phyloP scores from a whole-genome alignment of 257 asterid species.

The Anisodus acutangulus region DNA sequence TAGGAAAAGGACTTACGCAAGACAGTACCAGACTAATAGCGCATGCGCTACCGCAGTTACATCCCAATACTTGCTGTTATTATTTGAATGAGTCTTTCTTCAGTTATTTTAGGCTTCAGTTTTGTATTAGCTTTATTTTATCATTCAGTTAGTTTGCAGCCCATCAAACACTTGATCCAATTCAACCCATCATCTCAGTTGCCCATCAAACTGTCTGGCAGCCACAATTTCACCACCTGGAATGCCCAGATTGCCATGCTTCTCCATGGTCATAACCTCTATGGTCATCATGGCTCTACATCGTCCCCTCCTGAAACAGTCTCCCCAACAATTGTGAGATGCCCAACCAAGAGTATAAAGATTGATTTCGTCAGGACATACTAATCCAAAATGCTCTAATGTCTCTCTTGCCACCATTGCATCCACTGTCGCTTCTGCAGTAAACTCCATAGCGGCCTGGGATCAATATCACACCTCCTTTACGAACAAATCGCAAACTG shows the following conservation, averaged over 20 bases:
- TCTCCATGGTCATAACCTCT: too few relatives aligned
- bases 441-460: too few relatives aligned
- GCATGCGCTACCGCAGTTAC: background rate
- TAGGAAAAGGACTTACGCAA: background rate
- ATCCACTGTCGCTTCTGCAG: background rate
- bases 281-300: too few relatives aligned
- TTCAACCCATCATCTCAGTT: background rate
- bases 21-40: background rate
- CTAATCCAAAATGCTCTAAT: too few relatives aligned
- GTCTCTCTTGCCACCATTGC: background rate
- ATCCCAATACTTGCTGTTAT: too few relatives aligned
- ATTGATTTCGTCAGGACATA: background rate
- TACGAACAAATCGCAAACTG: background rate
- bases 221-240: background rate
- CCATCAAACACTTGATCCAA: background rate
- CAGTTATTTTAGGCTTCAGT: too few relatives aligned
- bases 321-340: too few relatives aligned
- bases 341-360: too few relatives aligned
- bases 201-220: background rate
- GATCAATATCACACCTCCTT: background rate
- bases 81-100: too few relatives aligned
- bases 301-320: too few relatives aligned
- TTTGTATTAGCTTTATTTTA: too few relatives aligned
- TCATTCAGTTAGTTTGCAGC: too few relatives aligned
- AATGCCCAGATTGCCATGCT: background rate